Evolutionary conservation across 495 filamentous ascomycete species (phyloP), one percentile per base, ranked within the genome.

Genomic region (Neurospora sp.): DNA sequence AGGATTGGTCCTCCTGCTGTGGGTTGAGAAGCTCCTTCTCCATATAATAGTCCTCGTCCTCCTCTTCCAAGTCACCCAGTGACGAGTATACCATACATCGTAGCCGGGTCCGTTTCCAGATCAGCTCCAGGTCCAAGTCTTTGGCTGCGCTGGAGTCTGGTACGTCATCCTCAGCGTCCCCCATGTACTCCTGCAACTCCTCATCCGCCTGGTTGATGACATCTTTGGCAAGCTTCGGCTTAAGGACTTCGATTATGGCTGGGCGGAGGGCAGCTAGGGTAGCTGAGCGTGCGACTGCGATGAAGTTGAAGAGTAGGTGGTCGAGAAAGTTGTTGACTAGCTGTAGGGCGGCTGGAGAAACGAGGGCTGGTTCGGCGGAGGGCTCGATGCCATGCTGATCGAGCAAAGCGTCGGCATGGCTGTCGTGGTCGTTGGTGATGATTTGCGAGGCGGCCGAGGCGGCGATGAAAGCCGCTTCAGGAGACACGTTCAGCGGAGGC

Each of bases 31-130:
- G 86, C 41, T 94, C 92, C 75, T 91, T 87, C 68, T 91, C 86
- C 76, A 94, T 91, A 75, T 90, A 93, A 74, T 89, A 89, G 78
- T 97, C 94, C 79, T 99, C 96, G 70, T 98, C 96, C 76, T 98
- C 93, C 82, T 97, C 94, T 81, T 99, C 96, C 88, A 99, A 89
- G 77, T 99, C 96, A 35, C 96, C 96, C 16, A 99, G 83, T 12
- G 94, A 94, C 8, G 93, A 98, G 79, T 98, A 98, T 20, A 98
- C 95, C 96, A 99, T 98, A 78, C 94, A 96, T 71, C 96, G 89
- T 71, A 99, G 82, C 69, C 96, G 90, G 1, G 93, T 94, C 70
- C 94, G 87, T 81, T 94, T 97, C 94, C 94, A 99, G 16, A 94
- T 89, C 68, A 91, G 84, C 77, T 97, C 90, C 16, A 97, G 83